Evolutionary conservation across 768 basidiomycete genomes (phyloP).

Genomic region (Boletus patriciae): DNA sequence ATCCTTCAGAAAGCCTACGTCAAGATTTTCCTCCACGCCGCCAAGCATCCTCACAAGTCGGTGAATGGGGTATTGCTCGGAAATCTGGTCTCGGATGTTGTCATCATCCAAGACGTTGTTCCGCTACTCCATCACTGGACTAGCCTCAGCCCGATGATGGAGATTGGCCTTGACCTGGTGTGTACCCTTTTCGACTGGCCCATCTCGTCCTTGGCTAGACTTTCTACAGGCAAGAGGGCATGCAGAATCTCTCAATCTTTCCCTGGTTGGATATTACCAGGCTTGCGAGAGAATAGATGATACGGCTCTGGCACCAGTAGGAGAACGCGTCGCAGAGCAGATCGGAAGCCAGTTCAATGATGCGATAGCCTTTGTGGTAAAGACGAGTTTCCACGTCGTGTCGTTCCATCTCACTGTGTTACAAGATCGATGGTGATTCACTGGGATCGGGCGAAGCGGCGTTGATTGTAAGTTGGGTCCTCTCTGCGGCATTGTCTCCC

Average conservation of each 20-base stretch:
- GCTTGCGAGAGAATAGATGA: conserved; percentile 67
- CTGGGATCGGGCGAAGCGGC: conserved; percentile 54
- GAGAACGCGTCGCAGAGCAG: conserved; percentile 59
- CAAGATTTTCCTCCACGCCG: conserved; percentile 76
- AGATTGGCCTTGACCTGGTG: conserved; percentile 77
- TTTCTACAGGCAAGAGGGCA: conserved; percentile 53
- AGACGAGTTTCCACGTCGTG: not conserved
- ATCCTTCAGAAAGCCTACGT: conserved; percentile 64
- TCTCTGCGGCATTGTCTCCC: not conserved
- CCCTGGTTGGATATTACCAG: conserved; percentile 74
- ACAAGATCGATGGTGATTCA: conserved; percentile 60
- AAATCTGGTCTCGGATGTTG: conserved; percentile 36
- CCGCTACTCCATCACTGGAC: conserved; percentile 87
- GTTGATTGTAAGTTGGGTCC: conserved; percentile 49
- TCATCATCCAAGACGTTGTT: conserved; percentile 62
- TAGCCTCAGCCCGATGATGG: conserved; percentile 81
- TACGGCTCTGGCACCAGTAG: conserved; percentile 58
- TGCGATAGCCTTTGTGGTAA: conserved; percentile 74
- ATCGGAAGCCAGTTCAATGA: conserved; percentile 54
- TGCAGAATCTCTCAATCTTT: conserved; percentile 52
- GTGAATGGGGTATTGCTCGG: conserved; percentile 81
- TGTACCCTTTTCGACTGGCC: conserved; percentile 22
- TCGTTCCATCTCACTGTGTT: conserved; percentile 8
- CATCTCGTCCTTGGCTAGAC: not conserved
- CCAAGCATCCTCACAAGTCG: conserved; percentile 73